Evolutionary conservation across 371 early-diverging fungal species (phyloP), one percentile per base, ranked within the genome.

Genomic region (Choanephora cucurbitarum): DNA sequence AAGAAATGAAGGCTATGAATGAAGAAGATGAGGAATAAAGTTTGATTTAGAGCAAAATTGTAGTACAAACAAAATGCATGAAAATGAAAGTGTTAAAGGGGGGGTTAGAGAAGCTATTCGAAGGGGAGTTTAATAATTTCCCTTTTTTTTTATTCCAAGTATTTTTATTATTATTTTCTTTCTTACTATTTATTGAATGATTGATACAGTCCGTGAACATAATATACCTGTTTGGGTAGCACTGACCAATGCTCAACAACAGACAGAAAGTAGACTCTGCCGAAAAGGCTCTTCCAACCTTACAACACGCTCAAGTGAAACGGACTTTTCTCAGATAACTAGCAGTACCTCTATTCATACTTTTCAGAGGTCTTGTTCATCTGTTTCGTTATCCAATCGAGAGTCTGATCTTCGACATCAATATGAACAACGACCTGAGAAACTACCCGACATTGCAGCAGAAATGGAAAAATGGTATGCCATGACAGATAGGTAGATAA

Each of bases 401-500:
- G 55, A 55, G 1, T 40, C 48, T 7, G 58, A 48, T 10, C 21
- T 62, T 17, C 32, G 55, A 40, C 55, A 33, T 4, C 67, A 62
- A 8, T 67, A 67, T 31, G 62, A 66, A 18, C 67, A 66, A 41
- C 21, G 58, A 17, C 66, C 66, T 39, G 66, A 65, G 52, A 67
- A 53, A 37, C 23, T 58, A 32, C 77, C 75, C 22, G 64, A 76
- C 42, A 49, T 76, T 1, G 64, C 65, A 14, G 63, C 55, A 18
- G 77, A 79, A 66, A 76, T 79, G 77, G 80, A 79, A 45, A 72
- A 74, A 32, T 79, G 80, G 80, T 76, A 65, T 64, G 61, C 68
- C 0, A 65, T 67, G 63, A 65, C 75, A 17, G 75, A 79, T 51
- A 71, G 80, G 80, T 79, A 67, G n/a, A 13, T 24, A 21, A 49